Evolutionary conservation across 352 stramenopile species (phyloP).

Genomic region (Globisporangium sylvaticum): DNA sequence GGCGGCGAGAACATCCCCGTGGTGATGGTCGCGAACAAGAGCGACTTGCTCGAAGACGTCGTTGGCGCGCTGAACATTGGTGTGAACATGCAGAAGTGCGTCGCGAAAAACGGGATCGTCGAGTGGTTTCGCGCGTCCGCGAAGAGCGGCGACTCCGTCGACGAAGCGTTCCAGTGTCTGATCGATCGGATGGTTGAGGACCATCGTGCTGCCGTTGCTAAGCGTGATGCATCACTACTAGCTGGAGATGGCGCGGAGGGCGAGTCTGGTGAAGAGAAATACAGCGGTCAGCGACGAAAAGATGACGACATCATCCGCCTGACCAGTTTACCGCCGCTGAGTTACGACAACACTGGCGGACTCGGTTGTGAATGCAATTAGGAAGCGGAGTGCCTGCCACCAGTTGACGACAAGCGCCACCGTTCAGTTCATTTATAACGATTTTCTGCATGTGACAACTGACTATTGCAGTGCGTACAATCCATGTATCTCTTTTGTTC

Average conservation of each 20-base stretch:
- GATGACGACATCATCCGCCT: slow-evolving; percentile 45
- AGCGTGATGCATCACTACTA: slow-evolving; percentile 1
- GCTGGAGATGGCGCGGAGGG: neutral
- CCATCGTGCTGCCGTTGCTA: slow-evolving; percentile 25
- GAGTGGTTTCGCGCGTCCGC: slow-evolving; percentile 78
- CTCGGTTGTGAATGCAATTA: slow-evolving; percentile 50
- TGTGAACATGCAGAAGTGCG: slow-evolving; percentile 85
- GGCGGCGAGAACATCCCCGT: slow-evolving; percentile 52
- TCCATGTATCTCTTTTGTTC: neutral
- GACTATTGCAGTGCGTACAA: neutral
- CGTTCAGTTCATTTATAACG: neutral
- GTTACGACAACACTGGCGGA: slow-evolving; percentile 11
- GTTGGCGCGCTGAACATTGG: slow-evolving; percentile 65
- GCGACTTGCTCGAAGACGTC: slow-evolving; percentile 69
- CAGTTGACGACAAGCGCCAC: neutral
- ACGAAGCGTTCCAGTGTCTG: slow-evolving; percentile 59
- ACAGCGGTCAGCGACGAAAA: neutral
- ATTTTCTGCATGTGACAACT: slow-evolving; percentile 7
- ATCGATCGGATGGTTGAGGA: slow-evolving; percentile 57
- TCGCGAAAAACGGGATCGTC: slow-evolving; percentile 62
- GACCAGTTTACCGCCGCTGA: slow-evolving; percentile 22
- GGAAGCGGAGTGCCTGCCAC: neutral
- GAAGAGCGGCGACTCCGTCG: slow-evolving; percentile 62
- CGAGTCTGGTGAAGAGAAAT: neutral
- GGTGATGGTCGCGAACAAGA: slow-evolving; percentile 85